Evolutionary conservation across 1,139 yeast genomes (phyloP).

Genomic region (Lodderomyces beijingensis): DNA sequence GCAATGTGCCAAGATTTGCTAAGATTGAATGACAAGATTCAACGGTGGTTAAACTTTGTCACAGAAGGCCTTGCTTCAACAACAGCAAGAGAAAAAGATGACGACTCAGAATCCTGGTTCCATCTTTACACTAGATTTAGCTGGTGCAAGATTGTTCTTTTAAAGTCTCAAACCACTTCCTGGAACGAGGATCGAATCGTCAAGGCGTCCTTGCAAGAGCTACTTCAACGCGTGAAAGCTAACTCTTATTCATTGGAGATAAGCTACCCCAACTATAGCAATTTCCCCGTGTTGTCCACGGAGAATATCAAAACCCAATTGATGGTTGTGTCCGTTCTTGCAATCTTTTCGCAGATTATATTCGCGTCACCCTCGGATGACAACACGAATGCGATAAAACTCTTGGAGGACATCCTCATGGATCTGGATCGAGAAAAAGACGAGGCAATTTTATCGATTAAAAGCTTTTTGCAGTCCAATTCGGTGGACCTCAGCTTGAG

Average conservation of each 20-base stretch:
- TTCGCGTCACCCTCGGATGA: conserved; percentile 31
- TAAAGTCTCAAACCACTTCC: conserved; percentile 27
- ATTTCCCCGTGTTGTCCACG: conserved; percentile 55
- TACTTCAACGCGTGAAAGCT: conserved; percentile 14
- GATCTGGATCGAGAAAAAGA: conserved; percentile 11
- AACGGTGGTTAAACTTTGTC: conserved; percentile 32
- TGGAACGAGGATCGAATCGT: conserved; percentile 30
- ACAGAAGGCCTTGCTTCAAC: conserved; percentile 9
- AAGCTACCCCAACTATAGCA: conserved; percentile 44
- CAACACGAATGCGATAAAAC: conserved; percentile 43
- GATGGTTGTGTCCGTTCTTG: conserved; percentile 62
- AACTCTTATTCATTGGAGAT: conserved; percentile 10
- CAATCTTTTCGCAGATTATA: conserved; percentile 60
- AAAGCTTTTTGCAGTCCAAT: conserved; percentile 55
- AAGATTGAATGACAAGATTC: conserved; percentile 31
- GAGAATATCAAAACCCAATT: conserved; percentile 55
- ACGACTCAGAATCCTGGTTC: conserved; percentile 2
- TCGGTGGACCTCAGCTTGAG: conserved; percentile 65
- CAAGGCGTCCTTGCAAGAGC: conserved; percentile 20
- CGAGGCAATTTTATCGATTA: conserved; percentile 44
- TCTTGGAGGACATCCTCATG: conserved; percentile 53
- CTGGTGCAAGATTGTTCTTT: conserved; percentile 34
- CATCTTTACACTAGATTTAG: too few relatives aligned
- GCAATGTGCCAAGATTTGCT: conserved; percentile 35
- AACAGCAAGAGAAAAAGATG: too few relatives aligned